phyloP scores from a whole-genome alignment of 257 asterid genomes.

The Plantago ovata region DNA sequence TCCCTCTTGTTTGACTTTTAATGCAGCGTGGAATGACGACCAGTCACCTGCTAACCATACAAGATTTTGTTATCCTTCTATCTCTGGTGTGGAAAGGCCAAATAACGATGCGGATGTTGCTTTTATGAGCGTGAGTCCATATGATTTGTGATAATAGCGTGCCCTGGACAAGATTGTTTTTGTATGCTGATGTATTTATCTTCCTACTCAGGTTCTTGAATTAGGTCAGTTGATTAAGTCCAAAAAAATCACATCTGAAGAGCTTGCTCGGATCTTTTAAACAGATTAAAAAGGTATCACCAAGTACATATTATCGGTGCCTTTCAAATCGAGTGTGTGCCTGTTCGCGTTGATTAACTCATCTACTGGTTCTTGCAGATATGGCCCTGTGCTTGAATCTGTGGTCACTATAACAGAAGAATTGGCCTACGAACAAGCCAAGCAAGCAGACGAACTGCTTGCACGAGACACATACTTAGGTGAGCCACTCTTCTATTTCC shows the following conservation, averaged over 20 bases:
- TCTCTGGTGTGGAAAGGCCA: slow-evolving; percentile 53
- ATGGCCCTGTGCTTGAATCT: slow-evolving; percentile 76
- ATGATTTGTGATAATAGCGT: not conserved
- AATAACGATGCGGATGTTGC: slow-evolving; percentile 70
- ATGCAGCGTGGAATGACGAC: slow-evolving; percentile 46
- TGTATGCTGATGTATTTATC: not conserved
- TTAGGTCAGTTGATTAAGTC: slow-evolving; percentile 72
- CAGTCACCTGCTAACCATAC: slow-evolving; percentile 20
- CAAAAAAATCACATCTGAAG: slow-evolving; percentile 67
- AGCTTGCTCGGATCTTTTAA: slow-evolving; percentile 60
- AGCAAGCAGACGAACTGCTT: slow-evolving; percentile 68
- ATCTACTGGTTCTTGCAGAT: slow-evolving; percentile 37
- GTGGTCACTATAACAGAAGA: slow-evolving; percentile 87
- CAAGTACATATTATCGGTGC: not conserved
- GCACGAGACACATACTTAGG: slow-evolving; percentile 67
- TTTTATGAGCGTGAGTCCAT: slow-evolving; percentile 70
- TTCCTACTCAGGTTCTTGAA: slow-evolving; percentile 64
- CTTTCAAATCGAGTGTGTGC: not conserved
- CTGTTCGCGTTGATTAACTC: slow-evolving; percentile 4
- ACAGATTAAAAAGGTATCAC: slow-evolving; percentile 66
- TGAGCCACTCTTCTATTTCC: slow-evolving; percentile 16
- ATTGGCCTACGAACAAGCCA: slow-evolving; percentile 78
- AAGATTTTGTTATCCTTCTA: slow-evolving; percentile 46
- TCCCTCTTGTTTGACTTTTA: slow-evolving; percentile 73
- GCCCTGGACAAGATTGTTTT: not conserved